Evolutionary conservation across 176 grass and related monocot species (phyloP).

Genomic region (Carex scoparia): DNA sequence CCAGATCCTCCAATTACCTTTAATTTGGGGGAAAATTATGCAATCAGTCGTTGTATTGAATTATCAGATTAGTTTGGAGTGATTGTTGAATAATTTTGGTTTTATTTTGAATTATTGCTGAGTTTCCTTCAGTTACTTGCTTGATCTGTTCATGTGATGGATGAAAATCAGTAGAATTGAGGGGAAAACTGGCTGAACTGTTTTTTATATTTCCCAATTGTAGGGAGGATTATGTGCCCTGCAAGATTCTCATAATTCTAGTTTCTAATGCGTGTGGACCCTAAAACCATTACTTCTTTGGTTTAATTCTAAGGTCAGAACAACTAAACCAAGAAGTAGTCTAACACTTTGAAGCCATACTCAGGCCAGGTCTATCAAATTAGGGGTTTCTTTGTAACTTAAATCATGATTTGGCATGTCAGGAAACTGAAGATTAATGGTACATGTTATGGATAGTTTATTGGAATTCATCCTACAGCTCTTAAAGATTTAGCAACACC

Average conservation of each 20-base stretch:
- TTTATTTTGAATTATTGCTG: not conserved
- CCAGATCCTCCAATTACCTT: not conserved
- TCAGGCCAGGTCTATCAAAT: not conserved
- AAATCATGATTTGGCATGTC: not conserved
- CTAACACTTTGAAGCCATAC: slow-evolving; percentile 6
- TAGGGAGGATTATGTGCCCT: not conserved
- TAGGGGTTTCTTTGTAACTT: not conserved
- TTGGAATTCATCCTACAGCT: not conserved
- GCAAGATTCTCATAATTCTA: slow-evolving; percentile 1
- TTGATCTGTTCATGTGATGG: not conserved
- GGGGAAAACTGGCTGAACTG: not conserved
- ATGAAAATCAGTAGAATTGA: not conserved
- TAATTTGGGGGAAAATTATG: not conserved
- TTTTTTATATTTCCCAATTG: not conserved
- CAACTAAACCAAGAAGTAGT: not conserved
- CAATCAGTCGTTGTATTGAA: not conserved
- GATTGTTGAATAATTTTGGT: not conserved
- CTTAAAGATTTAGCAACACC: not conserved
- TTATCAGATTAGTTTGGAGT: not conserved
- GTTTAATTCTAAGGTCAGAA: not conserved
- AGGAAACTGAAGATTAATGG: not conserved
- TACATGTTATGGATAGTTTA: not conserved
- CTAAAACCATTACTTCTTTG: not conserved
- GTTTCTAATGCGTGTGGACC: not conserved
- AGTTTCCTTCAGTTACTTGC: not conserved